These are phyloP conservation scores for Neostapfia colusana DNA, from an alignment of 176 grass and related monocot species.

Conservation along the genomic window DNA sequence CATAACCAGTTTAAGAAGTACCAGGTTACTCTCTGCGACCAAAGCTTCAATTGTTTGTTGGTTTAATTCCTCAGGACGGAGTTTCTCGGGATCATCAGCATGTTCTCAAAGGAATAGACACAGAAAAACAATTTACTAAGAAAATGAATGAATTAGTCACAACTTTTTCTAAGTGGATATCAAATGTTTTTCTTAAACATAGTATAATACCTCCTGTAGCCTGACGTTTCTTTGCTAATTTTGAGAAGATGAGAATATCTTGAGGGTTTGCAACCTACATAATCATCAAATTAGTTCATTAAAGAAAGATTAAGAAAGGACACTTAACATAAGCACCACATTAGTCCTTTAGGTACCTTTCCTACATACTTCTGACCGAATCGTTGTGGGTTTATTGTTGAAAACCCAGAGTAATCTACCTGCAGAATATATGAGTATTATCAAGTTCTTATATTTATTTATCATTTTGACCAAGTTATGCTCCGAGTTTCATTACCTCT, in stretches of 20 bases:
- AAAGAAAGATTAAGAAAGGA: constrained; percentile 26
- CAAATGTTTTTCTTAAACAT: constrained; percentile 10
- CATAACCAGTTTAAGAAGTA: constrained; percentile 49
- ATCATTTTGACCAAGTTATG: constrained; percentile 1
- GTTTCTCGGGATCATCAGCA: constrained; percentile 75
- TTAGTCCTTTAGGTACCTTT: constrained; percentile 62
- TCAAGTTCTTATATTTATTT: background rate
- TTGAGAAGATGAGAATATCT: constrained; percentile 97
- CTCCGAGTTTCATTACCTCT: constrained; percentile 53
- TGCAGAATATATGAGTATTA: constrained; percentile 40
- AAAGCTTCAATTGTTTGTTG: constrained; percentile 99
- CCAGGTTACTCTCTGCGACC: constrained; percentile 96
- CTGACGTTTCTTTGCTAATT: constrained; percentile 74
- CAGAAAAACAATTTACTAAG: background rate
- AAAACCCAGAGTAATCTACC: constrained; percentile 95
- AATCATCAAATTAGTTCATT: constrained; percentile 27
- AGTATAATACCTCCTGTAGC: constrained; percentile 62
- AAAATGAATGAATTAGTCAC: background rate
- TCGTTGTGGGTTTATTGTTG: constrained; percentile 91
- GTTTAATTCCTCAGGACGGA: constrained; percentile 97
- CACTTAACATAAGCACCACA: background rate
- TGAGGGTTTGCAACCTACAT: constrained; percentile 95
- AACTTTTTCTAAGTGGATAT: constrained; percentile 5
- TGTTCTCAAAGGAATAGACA: constrained; percentile 32
- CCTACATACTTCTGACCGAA: constrained; percentile 95